These are phyloP conservation scores for Phanerochaete carnosa DNA, from an alignment of 768 basidiomycete genomes.

Conservation along the genomic window DNA sequence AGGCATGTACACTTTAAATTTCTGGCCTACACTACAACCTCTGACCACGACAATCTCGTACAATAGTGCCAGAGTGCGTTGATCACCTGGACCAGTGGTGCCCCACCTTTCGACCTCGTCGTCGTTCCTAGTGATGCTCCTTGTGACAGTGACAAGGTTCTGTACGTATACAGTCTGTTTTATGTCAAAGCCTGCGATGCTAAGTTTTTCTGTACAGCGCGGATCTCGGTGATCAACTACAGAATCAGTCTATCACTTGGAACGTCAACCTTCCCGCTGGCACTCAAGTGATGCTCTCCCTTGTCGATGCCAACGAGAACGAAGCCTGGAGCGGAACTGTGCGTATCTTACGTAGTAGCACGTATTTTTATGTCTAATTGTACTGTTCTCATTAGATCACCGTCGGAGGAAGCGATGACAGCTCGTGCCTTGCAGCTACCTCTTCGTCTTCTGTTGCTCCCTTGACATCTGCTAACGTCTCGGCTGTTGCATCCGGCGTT, in stretches of 20 bases:
- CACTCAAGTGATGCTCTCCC: constrained; percentile 44
- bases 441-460: constrained; percentile 8
- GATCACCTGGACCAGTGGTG: constrained; percentile 49
- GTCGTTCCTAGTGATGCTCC: constrained; percentile 48
- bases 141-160: constrained; percentile 56
- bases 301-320: constrained; percentile 48
- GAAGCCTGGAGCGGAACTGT: constrained; percentile 70
- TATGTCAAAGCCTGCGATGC: background rate
- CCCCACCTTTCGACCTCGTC: constrained; percentile 55
- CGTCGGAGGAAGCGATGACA: constrained; percentile 32
- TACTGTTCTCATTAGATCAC: constrained; percentile 26
- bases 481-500: background rate
- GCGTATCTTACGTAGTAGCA: constrained; percentile 25
- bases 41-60: constrained; percentile 6
- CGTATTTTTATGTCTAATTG: too few relatives aligned
- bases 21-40: background rate
- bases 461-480: constrained; percentile 9
- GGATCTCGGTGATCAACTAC: constrained; percentile 53
- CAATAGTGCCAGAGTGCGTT: constrained; percentile 49
- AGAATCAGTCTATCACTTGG: constrained; percentile 42
- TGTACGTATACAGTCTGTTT: constrained; percentile 40
- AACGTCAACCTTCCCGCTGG: constrained; percentile 42
- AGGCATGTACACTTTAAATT: constrained; percentile 43
- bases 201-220: constrained; percentile 35
- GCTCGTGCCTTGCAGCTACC: constrained; percentile 33